Evolutionary conservation across 495 filamentous ascomycete genomes (phyloP).

Genomic region (Penicillium macrosclerotiorum): DNA sequence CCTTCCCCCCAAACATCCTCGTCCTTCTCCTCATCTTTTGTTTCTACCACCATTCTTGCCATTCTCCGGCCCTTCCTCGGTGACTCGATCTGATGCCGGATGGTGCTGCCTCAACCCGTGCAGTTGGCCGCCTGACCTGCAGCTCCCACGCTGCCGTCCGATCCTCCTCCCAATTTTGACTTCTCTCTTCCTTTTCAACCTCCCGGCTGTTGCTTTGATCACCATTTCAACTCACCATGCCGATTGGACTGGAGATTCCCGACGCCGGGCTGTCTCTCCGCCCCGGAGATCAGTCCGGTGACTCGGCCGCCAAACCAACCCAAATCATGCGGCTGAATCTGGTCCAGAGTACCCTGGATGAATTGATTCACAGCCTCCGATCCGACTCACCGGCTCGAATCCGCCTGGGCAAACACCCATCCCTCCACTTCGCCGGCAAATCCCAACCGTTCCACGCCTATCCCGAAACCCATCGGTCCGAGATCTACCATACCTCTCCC

Average conservation of each 20-base stretch:
- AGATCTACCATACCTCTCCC: conserved; percentile 47
- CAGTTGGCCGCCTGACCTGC: conserved; percentile 47
- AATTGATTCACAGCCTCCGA: conserved; percentile 66
- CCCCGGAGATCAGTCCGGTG: conserved; percentile 34
- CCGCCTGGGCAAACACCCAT: conserved; percentile 46
- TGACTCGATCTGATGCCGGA: conserved; percentile 42
- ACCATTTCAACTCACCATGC: conserved; percentile 25
- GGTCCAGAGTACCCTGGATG: conserved; percentile 62
- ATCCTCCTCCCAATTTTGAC: conserved; percentile 19
- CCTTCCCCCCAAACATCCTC: conserved; percentile 4
- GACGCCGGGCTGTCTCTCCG: conserved; percentile 47
- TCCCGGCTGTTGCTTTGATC: conserved; percentile 9
- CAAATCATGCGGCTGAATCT: conserved; percentile 66
- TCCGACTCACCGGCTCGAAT: conserved; percentile 57
- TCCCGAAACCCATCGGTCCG: conserved; percentile 48
- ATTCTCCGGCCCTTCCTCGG: conserved; percentile 15
- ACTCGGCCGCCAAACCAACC: conserved; percentile 29
- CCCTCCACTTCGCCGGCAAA: conserved; percentile 53
- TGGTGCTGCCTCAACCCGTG: conserved; percentile 36
- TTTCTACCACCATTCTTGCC: conserved; percentile 12
- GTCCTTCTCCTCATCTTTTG: conserved; percentile 6
- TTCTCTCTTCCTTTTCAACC: conserved; percentile 5
- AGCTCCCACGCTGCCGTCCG: conserved; percentile 45
- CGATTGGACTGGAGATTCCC: conserved; percentile 46
- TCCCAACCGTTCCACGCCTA: conserved; percentile 49